Percentiles rank a stretch among this genome's conserved stretches.
Conservation (phyloP, 2,329 filamentous ascomycete genomes). For the Penicillium sp. region DNA sequence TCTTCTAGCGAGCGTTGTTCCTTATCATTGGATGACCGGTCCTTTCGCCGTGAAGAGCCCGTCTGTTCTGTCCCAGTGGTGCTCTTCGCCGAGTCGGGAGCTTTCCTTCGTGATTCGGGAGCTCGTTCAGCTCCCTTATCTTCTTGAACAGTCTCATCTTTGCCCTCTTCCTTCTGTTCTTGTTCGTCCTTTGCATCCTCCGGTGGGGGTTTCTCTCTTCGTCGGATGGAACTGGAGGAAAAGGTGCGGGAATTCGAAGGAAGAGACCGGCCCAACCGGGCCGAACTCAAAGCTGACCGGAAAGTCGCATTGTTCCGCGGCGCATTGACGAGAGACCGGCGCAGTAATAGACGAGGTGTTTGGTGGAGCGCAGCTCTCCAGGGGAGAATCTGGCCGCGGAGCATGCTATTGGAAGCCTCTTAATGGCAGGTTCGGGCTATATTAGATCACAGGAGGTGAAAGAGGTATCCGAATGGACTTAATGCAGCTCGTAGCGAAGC, state of each 20-base stretch:
- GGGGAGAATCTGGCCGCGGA: constrained; percentile 58
- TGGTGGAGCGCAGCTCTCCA: constrained; percentile 58
- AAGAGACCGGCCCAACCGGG: constrained; percentile 22
- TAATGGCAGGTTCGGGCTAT: constrained; percentile 1
- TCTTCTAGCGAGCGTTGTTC: constrained; percentile 34
- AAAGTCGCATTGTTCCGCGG: constrained; percentile 30
- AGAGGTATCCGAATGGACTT: constrained; percentile 1
- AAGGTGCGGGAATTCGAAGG: constrained; percentile 37
- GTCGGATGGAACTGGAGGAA: constrained; percentile 44
- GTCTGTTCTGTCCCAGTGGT: constrained; percentile 23
- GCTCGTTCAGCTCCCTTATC: constrained; percentile 42
- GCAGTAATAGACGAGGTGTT: constrained; percentile 40
- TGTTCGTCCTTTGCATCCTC: constrained; percentile 32
- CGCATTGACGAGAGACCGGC: constrained; percentile 29
- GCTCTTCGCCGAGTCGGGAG: constrained; percentile 35
- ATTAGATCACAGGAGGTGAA: background rate
- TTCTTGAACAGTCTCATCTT: constrained; percentile 28
- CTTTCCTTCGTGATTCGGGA: constrained; percentile 39
- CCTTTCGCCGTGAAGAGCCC: constrained; percentile 37
- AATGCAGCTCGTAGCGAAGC: constrained; percentile 10
- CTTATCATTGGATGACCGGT: constrained; percentile 35
- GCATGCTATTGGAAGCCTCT: constrained; percentile 48
- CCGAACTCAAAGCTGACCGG: constrained; percentile 24
- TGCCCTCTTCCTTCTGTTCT: constrained; percentile 20
- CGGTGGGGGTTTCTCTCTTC: constrained; percentile 53